Evolutionary conservation across 2,329 filamentous ascomycete species (phyloP), one percentile per base, ranked within the genome.

Genomic region (Colletotrichum chrysophilum): DNA sequence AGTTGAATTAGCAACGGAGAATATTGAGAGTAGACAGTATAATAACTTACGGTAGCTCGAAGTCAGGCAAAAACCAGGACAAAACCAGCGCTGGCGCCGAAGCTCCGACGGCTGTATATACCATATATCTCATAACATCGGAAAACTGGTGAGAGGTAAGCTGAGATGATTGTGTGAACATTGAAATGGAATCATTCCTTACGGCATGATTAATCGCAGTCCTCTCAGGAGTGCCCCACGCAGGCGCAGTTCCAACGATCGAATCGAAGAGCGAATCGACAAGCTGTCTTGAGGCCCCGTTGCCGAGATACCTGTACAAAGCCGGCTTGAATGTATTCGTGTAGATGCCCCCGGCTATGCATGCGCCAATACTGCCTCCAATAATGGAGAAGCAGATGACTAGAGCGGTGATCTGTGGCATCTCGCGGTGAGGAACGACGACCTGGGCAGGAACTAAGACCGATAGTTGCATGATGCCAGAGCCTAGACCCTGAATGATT

Each of bases 391-490:
- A 81, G 14, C 84, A 79, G 26, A 78, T 72, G 1, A 83, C 78
- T 5, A 85, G 75, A 5, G 84, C 83, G 9, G 85, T 80, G 0
- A 80, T 80, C 1, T 82, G 79, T 5, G 84, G 83, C 43, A 83
- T 80, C 48, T 83, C 68, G 34, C 80, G 75, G 75, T 85, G 84
- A 10, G 80, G 78, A 10, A 80, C 79, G 8, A 74, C 67, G n/a
- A 74, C 61, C 34, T 74, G 71, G 7, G 71, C 71, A 14, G 82
- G 80, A 1, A 84, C 81, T 58, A 84, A 78, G 28, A 84, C 80
- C 5, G 83, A 82, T 32, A 85, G 78, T 71, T 85, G 82, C 75
- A 79, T 78, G 21, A 80, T 76, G 6, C 77, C 77, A 21, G 80
- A 80, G 2, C 78, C 79, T 4, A 79, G 18, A 80, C 80, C 69